Conservation (phyloP, 768 basidiomycete genomes). For the Naganishia kalamii region DNA sequence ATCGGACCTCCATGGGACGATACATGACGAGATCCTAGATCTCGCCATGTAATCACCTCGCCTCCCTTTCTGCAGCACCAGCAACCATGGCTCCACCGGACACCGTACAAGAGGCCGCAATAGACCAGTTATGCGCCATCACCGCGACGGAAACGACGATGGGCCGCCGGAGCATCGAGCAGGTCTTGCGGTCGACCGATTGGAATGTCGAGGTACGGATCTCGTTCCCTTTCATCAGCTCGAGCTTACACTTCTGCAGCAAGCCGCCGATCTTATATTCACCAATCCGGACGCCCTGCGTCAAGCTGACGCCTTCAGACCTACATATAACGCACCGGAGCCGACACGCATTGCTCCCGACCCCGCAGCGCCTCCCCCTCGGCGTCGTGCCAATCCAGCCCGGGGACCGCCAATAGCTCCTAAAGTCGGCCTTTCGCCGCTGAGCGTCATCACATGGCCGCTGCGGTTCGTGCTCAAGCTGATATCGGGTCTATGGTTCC, state of each 20-base stretch:
- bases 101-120: conserved; percentile 25
- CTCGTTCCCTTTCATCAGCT: neutral
- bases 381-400: neutral
- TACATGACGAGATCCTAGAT: too few relatives aligned
- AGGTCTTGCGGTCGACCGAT: conserved; percentile 36
- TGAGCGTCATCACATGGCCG: conserved; percentile 31
- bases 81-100: neutral
- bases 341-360: too few relatives aligned
- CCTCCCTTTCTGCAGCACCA: neutral
- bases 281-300: conserved; percentile 15
- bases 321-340: too few relatives aligned
- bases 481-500: conserved; percentile 37
- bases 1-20: too few relatives aligned
- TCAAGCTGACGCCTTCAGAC: neutral
- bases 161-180: conserved; percentile 36
- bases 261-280: conserved; percentile 40
- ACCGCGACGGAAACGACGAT: conserved; percentile 33
- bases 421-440: conserved; percentile 29
- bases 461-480: conserved; percentile 29
- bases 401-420: conserved; percentile 9
- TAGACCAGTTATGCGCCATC: conserved; percentile 41
- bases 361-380: too few relatives aligned
- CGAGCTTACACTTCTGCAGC: conserved; percentile 18
- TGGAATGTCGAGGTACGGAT: conserved; percentile 43
- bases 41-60: neutral